phyloP scores from a whole-genome alignment of 768 basidiomycete species.

The Lepiota venenata region DNA sequence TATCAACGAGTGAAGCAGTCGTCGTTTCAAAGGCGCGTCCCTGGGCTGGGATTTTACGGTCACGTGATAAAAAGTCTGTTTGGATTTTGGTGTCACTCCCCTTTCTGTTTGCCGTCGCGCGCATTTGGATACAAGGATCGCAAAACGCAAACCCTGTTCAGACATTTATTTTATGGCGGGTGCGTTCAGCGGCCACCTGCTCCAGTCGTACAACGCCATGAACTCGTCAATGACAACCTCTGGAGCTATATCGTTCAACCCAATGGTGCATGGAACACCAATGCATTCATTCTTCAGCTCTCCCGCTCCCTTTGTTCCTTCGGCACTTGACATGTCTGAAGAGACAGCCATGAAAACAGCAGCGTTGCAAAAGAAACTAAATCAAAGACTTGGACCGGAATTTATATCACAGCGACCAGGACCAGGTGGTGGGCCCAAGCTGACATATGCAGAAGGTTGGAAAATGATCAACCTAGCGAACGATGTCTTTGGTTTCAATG shows the following conservation, averaged over 20 bases:
- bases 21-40: no score
- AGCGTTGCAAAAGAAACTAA: constrained; percentile 73
- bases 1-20: no score
- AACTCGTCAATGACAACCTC: constrained; percentile 36
- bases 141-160: background rate
- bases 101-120: background rate
- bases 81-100: no score
- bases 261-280: constrained; percentile 53
- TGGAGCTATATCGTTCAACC: constrained; percentile 61
- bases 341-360: constrained; percentile 67
- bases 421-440: constrained; percentile 79
- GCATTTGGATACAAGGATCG: constrained; percentile 3
- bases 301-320: constrained; percentile 9
- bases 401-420: constrained; percentile 88
- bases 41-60: no score
- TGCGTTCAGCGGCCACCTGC: constrained; percentile 55
- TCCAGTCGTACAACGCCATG: constrained; percentile 40
- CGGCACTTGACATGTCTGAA: constrained; percentile 41
- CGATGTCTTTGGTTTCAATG: constrained; percentile 97
- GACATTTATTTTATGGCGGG: constrained; percentile 44
- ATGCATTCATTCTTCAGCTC: constrained; percentile 27
- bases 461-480: constrained; percentile 97
- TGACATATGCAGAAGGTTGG: constrained; percentile 97
- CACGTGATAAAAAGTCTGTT: no score
- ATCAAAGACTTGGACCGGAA: constrained; percentile 91